Evolutionary conservation across 164 flowering plant genomes (phyloP).

Genomic region (Buxus sempervirens): DNA sequence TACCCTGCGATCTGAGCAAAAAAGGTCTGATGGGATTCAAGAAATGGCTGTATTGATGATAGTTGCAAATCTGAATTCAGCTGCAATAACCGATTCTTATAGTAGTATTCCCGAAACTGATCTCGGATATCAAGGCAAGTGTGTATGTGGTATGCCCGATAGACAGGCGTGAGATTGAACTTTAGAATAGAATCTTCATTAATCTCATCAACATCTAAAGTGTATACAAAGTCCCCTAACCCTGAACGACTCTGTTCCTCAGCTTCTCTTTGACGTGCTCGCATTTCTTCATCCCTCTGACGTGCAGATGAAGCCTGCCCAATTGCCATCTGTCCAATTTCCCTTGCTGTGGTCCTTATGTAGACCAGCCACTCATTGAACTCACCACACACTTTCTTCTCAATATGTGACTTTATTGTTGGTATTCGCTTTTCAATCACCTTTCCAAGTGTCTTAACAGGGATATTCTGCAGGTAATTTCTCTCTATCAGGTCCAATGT

Average conservation of each 20-base stretch:
- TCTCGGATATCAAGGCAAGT: constrained; percentile 65
- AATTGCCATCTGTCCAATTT: constrained; percentile 83
- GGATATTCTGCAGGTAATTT: constrained; percentile 50
- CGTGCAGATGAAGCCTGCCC: constrained; percentile 76
- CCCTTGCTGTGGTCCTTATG: constrained; percentile 69
- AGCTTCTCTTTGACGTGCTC: constrained; percentile 69
- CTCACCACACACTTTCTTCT: constrained; percentile 62
- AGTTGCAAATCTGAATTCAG: constrained; percentile 78
- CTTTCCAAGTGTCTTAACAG: constrained; percentile 43
- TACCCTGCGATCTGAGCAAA: constrained; percentile 82
- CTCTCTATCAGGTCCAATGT: constrained; percentile 73
- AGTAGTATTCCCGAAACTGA: constrained; percentile 82
- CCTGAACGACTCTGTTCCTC: constrained; percentile 74
- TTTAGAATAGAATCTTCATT: constrained; percentile 67
- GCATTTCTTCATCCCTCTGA: constrained; percentile 78
- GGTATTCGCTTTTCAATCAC: constrained; percentile 68
- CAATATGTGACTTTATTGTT: constrained; percentile 58
- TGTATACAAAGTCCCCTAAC: constrained; percentile 52
- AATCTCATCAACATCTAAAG: constrained; percentile 68
- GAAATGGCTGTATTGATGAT: constrained; percentile 64
- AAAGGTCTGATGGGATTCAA: constrained; percentile 72
- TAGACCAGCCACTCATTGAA: constrained; percentile 90
- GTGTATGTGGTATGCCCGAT: constrained; percentile 82
- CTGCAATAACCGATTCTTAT: constrained; percentile 70
- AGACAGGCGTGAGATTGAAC: constrained; percentile 82